phyloP scores from a whole-genome alignment of 345 rosid genomes.

The Linum trigynum region DNA sequence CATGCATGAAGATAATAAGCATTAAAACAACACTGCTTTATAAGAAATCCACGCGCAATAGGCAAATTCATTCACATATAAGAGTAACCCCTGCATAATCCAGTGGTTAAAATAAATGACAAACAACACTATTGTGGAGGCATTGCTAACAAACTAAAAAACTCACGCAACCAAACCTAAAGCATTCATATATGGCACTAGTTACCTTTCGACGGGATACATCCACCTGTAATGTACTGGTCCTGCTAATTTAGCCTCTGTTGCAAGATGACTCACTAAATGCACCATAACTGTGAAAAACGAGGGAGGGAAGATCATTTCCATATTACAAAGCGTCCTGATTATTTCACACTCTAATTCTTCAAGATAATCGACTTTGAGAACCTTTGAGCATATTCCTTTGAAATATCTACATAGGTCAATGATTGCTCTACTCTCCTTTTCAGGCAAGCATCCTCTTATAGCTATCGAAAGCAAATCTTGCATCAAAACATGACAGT shows the following conservation, averaged over 20 bases:
- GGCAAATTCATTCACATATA: too few relatives aligned
- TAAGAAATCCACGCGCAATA: too few relatives aligned
- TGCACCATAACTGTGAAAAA: constrained; percentile 1
- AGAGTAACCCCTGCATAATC: too few relatives aligned
- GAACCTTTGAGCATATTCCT: neutral
- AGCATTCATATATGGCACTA: neutral
- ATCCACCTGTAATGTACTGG: neutral
- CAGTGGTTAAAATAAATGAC: too few relatives aligned
- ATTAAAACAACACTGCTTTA: too few relatives aligned
- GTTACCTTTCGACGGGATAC: neutral
- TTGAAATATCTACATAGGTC: neutral
- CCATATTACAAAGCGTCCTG: neutral
- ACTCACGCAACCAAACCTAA: neutral
- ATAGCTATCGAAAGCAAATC: neutral
- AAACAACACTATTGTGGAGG: too few relatives aligned
- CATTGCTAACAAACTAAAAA: neutral
- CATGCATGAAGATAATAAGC: too few relatives aligned
- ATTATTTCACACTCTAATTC: neutral
- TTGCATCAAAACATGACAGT: constrained; percentile 7
- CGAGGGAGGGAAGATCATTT: neutral
- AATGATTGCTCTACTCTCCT: neutral
- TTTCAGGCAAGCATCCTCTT: neutral
- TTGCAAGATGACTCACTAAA: neutral
- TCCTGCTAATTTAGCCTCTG: neutral
- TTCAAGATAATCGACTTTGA: neutral